Conservation (phyloP, 148 eudicot species). For the Persicaria maculosa region DNA sequence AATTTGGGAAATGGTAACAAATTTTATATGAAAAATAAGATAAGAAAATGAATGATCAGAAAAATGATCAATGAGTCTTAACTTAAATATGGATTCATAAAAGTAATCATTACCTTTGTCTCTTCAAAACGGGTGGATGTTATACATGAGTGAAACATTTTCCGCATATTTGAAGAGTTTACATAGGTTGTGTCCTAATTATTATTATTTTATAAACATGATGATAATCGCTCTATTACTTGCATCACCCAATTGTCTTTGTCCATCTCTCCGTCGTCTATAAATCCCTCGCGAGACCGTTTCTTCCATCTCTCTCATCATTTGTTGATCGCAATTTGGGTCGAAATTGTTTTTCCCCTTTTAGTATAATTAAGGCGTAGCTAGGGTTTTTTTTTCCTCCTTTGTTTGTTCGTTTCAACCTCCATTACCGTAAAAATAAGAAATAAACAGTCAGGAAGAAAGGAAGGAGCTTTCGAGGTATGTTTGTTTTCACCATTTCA, state of each 20-base stretch:
- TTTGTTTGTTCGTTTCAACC: neutral
- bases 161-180: too few species aligned
- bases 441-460: neutral
- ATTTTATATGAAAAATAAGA: too few species aligned
- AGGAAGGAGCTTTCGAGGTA: constrained; percentile 18
- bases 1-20: too few species aligned
- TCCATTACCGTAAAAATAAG: neutral
- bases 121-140: too few species aligned
- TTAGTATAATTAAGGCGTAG: constrained; percentile 1
- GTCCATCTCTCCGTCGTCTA: constrained; percentile 12
- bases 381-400: constrained; percentile 16
- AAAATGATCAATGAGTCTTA: too few species aligned
- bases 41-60: too few species aligned
- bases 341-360: neutral
- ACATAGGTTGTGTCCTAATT: too few species aligned
- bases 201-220: too few species aligned
- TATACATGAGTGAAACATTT: too few species aligned
- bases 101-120: too few species aligned
- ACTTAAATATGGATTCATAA: too few species aligned
- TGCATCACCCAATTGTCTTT: constrained; percentile 1
- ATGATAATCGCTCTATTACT: too few species aligned
- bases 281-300: constrained; percentile 9
- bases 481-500: constrained; percentile 10
- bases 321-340: neutral
- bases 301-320: constrained; percentile 14